phyloP scores from a whole-genome alignment of 176 grass and related monocot genomes.

The Pontederia crassipes region DNA sequence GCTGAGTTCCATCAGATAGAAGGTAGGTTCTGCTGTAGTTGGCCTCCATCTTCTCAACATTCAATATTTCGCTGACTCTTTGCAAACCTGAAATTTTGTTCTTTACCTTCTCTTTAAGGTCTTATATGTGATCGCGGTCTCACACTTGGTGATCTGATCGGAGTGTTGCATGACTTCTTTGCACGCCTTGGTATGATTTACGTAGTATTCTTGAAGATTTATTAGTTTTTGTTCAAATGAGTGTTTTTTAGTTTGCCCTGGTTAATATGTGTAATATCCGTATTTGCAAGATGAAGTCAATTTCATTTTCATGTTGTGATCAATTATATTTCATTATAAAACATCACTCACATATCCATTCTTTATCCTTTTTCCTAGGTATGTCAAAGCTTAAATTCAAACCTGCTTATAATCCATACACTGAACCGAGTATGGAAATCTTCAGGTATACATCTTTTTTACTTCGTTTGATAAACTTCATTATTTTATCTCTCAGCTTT shows the following conservation, averaged over 20 bases:
- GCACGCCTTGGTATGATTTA: slow-evolving; percentile 57
- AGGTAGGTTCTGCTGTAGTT: slow-evolving; percentile 27
- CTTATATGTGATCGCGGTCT: slow-evolving; percentile 89
- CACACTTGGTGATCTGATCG: slow-evolving; percentile 87
- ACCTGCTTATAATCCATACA: slow-evolving; percentile 95
- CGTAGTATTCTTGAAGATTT: no score
- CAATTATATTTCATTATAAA: no score
- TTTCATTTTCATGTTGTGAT: no score
- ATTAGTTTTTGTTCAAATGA: no score
- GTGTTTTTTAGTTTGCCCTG: no score
- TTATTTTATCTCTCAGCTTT: not conserved
- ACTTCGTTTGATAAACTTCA: not conserved
- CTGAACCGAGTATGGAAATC: slow-evolving; percentile 96
- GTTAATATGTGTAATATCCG: no score
- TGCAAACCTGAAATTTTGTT: not conserved
- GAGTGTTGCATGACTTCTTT: slow-evolving; percentile 94
- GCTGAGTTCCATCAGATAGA: slow-evolving; percentile 99
- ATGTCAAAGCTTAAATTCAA: slow-evolving; percentile 92
- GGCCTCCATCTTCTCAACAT: not conserved
- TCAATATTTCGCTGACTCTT: not conserved
- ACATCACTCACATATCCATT: not conserved
- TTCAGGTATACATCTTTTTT: slow-evolving; percentile 45
- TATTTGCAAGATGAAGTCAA: no score
- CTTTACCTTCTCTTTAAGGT: slow-evolving; percentile 30
- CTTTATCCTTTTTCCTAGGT: slow-evolving; percentile 31